Percentiles rank a stretch among this genome's conserved stretches.
Evolutionary conservation across 495 filamentous ascomycete genomes (phyloP).

Genomic region (Aspergillus conjunctus): DNA sequence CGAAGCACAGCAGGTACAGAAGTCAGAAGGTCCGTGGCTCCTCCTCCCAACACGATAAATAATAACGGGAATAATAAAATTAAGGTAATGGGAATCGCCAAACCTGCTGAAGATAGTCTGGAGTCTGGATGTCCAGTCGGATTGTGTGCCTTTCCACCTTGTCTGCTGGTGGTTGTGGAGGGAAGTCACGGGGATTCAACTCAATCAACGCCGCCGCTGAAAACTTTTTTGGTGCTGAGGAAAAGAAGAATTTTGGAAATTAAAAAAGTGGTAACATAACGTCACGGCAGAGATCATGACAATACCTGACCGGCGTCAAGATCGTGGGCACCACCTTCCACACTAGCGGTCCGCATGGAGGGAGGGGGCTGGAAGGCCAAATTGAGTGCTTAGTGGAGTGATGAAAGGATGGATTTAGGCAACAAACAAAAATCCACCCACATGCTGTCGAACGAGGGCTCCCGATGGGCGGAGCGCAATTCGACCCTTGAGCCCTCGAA

Average conservation of each 20-base stretch:
- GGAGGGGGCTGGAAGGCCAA: neutral
- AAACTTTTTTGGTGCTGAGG: conserved; percentile 3
- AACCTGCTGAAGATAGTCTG: neutral
- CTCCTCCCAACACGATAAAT: neutral
- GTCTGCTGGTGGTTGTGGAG: neutral
- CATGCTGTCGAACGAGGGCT: neutral
- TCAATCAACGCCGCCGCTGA: neutral
- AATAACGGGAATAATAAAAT: neutral
- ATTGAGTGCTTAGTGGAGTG: neutral
- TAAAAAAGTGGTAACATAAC: neutral
- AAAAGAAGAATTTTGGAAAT: conserved; percentile 6
- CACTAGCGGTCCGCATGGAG: conserved; percentile 1
- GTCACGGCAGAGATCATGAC: conserved; percentile 16
- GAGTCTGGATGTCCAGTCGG: neutral
- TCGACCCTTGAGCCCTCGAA: neutral
- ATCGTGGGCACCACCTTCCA: neutral
- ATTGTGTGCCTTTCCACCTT: neutral
- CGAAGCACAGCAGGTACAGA: conserved; percentile 16
- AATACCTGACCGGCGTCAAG: conserved; percentile 13
- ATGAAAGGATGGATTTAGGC: neutral
- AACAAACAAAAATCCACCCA: neutral
- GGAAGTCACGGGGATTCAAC: conserved; percentile 14
- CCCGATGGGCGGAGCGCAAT: neutral
- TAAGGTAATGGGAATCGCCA: neutral
- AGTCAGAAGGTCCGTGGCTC: neutral